These are phyloP conservation scores for Aspergillus sp. DNA, from an alignment of 2,329 filamentous ascomycete species.

Conservation along the genomic window DNA sequence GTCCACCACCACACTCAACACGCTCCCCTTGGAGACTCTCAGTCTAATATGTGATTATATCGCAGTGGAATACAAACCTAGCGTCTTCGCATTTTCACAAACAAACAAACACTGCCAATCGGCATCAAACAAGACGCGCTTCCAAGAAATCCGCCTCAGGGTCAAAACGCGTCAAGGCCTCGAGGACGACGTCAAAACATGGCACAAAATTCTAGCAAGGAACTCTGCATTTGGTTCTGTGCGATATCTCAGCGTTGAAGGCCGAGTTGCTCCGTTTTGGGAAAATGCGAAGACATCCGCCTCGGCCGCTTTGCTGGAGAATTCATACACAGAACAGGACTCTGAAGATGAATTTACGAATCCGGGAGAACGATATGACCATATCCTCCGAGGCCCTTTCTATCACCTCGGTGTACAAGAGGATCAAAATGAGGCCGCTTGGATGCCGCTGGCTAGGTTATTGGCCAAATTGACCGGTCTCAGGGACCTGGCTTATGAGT, in stretches of 20 bases:
- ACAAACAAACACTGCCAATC: neutral
- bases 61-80: neutral
- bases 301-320: neutral
- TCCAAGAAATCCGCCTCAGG: neutral
- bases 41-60: neutral
- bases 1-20: neutral
- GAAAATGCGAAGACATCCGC: neutral
- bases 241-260: neutral
- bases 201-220: neutral
- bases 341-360: neutral
- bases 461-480: neutral
- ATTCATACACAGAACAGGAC: neutral
- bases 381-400: neutral
- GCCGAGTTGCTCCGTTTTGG: neutral
- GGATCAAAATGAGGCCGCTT: neutral
- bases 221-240: neutral
- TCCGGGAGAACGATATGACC: neutral
- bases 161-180: neutral
- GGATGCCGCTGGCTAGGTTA: neutral
- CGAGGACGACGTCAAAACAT: neutral
- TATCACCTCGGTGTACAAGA: neutral
- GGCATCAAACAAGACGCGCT: neutral
- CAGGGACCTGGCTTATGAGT: neutral
- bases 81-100: neutral
- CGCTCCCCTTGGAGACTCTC: neutral